These are phyloP conservation scores for Lichina pygmaea DNA, from an alignment of 495 filamentous ascomycete species.

Conservation along the genomic window DNA sequence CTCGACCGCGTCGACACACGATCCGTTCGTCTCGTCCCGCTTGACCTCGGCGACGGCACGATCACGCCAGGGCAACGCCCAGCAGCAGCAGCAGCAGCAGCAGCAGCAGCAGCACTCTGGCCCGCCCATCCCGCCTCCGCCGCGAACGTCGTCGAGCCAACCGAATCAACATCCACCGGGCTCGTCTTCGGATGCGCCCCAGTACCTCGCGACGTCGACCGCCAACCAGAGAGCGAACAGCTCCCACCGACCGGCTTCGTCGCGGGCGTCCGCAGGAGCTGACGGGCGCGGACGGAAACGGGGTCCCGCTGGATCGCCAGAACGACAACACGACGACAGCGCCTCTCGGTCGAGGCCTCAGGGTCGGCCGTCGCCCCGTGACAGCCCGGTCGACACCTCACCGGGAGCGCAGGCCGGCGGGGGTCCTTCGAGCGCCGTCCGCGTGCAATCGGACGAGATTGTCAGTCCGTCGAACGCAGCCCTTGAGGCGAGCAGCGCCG, in stretches of 20 bases:
- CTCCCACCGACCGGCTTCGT: slow-evolving; percentile 1
- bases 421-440: slow-evolving; percentile 5
- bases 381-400: slow-evolving; percentile 20
- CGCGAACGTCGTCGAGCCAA: slow-evolving; percentile 3
- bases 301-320: background rate
- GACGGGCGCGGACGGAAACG: background rate
- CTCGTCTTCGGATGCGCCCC: background rate
- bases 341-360: slow-evolving; percentile 5
- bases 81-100: background rate
- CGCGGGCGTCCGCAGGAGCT: background rate
- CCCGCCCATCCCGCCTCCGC: slow-evolving; percentile 3
- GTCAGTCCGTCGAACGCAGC: slow-evolving; percentile 1
- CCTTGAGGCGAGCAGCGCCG: slow-evolving; percentile 28
- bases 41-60: background rate
- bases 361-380: slow-evolving; percentile 14
- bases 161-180: background rate
- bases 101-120: background rate
- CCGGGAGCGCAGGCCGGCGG: slow-evolving; percentile 9
- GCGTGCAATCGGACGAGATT: slow-evolving; percentile 3
- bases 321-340: background rate
- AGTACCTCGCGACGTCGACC: background rate
- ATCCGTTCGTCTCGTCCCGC: background rate
- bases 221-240: slow-evolving; percentile 1
- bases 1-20: background rate
- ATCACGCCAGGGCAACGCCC: background rate